phyloP scores from a whole-genome alignment of 305 asterid genomes.

The Withania somnifera region DNA sequence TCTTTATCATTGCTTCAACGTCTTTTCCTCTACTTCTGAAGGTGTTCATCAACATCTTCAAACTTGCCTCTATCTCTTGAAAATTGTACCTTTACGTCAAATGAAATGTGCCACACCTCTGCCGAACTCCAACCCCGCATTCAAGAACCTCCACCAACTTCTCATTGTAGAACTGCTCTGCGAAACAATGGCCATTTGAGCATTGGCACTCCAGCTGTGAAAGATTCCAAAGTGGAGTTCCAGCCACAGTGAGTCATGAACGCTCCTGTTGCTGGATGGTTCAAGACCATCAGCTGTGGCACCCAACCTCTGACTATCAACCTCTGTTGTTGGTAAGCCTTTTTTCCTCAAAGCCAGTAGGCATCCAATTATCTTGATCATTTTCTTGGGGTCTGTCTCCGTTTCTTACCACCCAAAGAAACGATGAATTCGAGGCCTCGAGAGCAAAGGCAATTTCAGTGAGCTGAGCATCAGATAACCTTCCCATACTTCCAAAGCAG shows the following conservation, averaged over 20 bases:
- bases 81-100: not conserved
- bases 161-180: conserved; percentile 21
- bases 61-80: not conserved
- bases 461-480: conserved; percentile 20
- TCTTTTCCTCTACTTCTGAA: conserved; percentile 4
- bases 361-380: conserved; percentile 16
- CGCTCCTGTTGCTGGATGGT: conserved; percentile 15
- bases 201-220: conserved; percentile 28
- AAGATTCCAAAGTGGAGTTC: conserved; percentile 13
- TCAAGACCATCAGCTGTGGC: conserved; percentile 27
- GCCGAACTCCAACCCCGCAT: not conserved
- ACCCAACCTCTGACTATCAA: conserved; percentile 33
- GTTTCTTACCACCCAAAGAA: conserved; percentile 33
- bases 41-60: not conserved
- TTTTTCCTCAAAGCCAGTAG: conserved; percentile 31
- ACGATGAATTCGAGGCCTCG: conserved; percentile 21
- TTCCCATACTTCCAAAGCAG: conserved; percentile 42
- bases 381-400: too few relatives aligned
- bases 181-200: conserved; percentile 35
- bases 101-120: not conserved
- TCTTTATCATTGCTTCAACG: not conserved
- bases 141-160: conserved; percentile 19
- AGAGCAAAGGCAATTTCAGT: conserved; percentile 7
- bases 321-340: conserved; percentile 10
- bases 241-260: conserved; percentile 24